These are phyloP conservation scores for Eleusine coracana DNA, from an alignment of 176 grass and related monocot species.

Conservation along the genomic window DNA sequence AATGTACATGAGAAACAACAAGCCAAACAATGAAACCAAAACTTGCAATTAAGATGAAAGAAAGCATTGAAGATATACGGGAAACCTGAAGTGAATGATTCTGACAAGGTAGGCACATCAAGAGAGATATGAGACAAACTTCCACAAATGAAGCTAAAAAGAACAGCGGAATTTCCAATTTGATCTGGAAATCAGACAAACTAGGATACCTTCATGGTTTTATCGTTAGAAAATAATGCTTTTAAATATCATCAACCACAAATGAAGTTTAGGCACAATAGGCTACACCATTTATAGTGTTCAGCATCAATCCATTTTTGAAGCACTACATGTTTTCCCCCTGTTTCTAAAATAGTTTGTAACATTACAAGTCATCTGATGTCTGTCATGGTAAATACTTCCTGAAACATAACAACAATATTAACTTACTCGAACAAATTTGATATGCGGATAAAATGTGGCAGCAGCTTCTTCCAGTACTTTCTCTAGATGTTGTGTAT, in stretches of 20 bases:
- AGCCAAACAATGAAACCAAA: neutral
- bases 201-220: neutral
- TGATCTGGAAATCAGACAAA: neutral
- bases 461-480: conserved; percentile 89
- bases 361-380: neutral
- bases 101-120: conserved; percentile 1
- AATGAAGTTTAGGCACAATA: conserved; percentile 2
- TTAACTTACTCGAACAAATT: conserved; percentile 76
- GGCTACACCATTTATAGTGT: neutral
- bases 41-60: neutral
- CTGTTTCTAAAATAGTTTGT: neutral
- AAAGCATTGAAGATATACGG: neutral
- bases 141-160: neutral
- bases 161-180: neutral
- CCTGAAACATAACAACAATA: neutral
- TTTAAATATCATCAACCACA: neutral
- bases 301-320: neutral
- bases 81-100: conserved; percentile 9
- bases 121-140: neutral
- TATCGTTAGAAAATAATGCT: neutral
- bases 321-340: neutral
- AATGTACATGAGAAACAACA: neutral
- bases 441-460: conserved; percentile 75
- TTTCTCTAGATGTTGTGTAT: conserved; percentile 84
- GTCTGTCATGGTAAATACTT: neutral